Conservation (phyloP, 2,329 filamentous ascomycete species). For the Pseudopyrenochaeta lycopersici region DNA sequence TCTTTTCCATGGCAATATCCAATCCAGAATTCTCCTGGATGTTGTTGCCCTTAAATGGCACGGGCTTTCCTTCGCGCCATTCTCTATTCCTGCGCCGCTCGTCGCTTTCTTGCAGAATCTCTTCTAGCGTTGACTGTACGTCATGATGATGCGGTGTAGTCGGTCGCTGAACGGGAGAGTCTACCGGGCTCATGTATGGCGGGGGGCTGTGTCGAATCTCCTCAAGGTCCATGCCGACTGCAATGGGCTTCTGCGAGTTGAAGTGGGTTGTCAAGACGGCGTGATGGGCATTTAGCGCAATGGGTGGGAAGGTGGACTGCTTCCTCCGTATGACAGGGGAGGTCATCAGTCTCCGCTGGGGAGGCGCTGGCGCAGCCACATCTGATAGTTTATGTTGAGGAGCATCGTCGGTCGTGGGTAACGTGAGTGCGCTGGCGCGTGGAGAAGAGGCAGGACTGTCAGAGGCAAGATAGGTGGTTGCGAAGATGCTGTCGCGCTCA, state of each 20-base stretch:
- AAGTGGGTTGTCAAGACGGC: constrained; percentile 43
- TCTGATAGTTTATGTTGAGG: constrained; percentile 33
- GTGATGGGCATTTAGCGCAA: constrained; percentile 41
- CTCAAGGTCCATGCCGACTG: constrained; percentile 30
- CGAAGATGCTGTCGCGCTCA: constrained; percentile 71
- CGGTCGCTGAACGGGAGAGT: constrained; percentile 45
- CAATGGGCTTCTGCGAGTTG: constrained; percentile 34
- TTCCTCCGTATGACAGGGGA: constrained; percentile 43
- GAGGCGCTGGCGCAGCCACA: constrained; percentile 40
- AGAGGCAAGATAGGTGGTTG: constrained; percentile 66
- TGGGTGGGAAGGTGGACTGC: constrained; percentile 31
- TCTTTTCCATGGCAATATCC: constrained; percentile 65
- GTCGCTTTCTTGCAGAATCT: constrained; percentile 43
- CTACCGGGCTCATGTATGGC: constrained; percentile 49
- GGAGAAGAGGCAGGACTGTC: constrained; percentile 56
- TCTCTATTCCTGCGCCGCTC: constrained; percentile 58
- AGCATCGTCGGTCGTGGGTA: constrained; percentile 36
- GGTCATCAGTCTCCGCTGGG: constrained; percentile 44
- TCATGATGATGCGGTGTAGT: constrained; percentile 38
- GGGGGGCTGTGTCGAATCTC: constrained; percentile 40
- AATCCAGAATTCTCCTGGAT: constrained; percentile 52
- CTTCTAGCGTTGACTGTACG: constrained; percentile 31
- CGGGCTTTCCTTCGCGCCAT: constrained; percentile 60
- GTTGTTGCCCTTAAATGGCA: constrained; percentile 50
- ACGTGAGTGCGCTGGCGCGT: constrained; percentile 37